Evolutionary conservation across 805 yeast species (phyloP).

Genomic region (Suhomyces kilbournensis): DNA sequence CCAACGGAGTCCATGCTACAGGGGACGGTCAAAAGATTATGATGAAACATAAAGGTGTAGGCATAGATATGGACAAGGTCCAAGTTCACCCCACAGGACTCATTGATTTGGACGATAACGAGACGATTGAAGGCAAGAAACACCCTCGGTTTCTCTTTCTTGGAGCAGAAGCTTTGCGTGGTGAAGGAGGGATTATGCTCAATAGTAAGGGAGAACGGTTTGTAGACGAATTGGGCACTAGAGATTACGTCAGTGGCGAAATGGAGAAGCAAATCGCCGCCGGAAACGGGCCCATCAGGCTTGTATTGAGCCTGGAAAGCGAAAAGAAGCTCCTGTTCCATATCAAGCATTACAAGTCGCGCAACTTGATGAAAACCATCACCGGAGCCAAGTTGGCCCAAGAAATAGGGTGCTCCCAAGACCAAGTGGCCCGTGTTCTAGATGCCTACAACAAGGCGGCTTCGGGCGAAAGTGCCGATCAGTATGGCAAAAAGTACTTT

Average conservation of each 20-base stretch:
- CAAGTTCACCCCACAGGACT: constrained; percentile 71
- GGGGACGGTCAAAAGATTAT: constrained; percentile 62
- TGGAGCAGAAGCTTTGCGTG: constrained; percentile 66
- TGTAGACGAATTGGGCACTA: constrained; percentile 57
- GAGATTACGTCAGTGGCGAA: constrained; percentile 59
- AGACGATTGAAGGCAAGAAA: constrained; percentile 36
- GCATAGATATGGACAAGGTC: constrained; percentile 62
- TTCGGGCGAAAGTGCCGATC: constrained; percentile 35
- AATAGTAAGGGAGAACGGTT: constrained; percentile 53
- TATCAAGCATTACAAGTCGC: constrained; percentile 53
- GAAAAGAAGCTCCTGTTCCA: constrained; percentile 47
- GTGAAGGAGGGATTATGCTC: constrained; percentile 62
- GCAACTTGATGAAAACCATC: constrained; percentile 51
- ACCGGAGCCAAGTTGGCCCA: constrained; percentile 43
- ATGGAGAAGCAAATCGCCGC: constrained; percentile 43
- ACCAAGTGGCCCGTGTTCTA: constrained; percentile 31
- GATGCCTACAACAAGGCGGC: constrained; percentile 42
- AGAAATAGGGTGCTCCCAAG: constrained; percentile 35
- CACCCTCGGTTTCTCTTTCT: constrained; percentile 51
- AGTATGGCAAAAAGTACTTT: constrained; percentile 47
- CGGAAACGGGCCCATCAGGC: constrained; percentile 47
- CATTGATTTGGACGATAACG: constrained; percentile 47
- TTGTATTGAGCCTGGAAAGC: constrained; percentile 47
- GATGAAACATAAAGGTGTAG: constrained; percentile 48
- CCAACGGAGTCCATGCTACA: constrained; percentile 61